phyloP scores from a whole-genome alignment of 2,329 filamentous ascomycete species.

The Xylaria multiplex region DNA sequence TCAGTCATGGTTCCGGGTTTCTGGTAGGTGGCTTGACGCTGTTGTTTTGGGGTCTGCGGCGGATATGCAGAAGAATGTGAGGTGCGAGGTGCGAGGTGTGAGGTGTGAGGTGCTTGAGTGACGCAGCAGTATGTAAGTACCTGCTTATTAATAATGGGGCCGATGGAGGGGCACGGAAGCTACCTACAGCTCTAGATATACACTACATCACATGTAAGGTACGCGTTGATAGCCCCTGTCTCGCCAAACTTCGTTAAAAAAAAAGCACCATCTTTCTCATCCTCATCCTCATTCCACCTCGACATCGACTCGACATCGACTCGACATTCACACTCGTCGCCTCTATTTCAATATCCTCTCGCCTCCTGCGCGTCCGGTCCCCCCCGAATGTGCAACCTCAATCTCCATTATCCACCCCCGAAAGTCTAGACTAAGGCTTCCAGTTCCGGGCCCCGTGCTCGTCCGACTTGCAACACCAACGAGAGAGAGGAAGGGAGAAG shows the following conservation, averaged over 20 bases:
- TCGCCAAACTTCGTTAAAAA: neutral
- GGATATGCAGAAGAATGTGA: neutral
- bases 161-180: constrained; percentile 21
- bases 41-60: neutral
- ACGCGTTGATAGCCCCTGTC: no score
- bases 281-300: neutral
- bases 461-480: neutral
- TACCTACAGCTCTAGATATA: constrained; percentile 12
- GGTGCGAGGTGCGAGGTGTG: neutral
- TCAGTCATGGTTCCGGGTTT: constrained; percentile 40
- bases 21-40: neutral
- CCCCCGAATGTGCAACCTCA: constrained; percentile 26
- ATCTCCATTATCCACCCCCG: neutral
- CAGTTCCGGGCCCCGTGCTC: neutral
- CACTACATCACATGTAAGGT: neutral
- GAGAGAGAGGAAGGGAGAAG: neutral
- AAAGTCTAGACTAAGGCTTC: neutral
- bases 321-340: neutral
- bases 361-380: constrained; percentile 10
- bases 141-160: neutral
- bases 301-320: neutral
- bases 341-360: neutral
- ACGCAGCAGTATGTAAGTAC: constrained; percentile 9
- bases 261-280: constrained; percentile 1
- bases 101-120: neutral